A percentile compares a stretch with the other conserved stretches of the same genome.
Evolutionary conservation across 371 early-diverging fungal species (phyloP).

Genomic region (Actinomortierella ambigua): DNA sequence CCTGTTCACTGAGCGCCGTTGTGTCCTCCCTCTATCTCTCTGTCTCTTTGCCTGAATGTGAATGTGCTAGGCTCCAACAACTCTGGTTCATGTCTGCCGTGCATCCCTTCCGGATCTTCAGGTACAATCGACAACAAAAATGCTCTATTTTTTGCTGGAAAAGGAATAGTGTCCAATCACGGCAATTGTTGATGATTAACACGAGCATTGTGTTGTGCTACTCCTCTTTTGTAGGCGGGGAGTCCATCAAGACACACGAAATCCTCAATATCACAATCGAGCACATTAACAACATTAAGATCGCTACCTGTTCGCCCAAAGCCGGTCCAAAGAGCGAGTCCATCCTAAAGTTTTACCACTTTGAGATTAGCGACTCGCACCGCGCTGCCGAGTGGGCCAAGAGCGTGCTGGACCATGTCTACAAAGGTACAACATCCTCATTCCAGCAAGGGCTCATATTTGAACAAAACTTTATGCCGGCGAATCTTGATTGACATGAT

Average conservation of each 20-base stretch:
- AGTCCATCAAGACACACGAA: conserved; percentile 19
- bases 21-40: too few relatives aligned
- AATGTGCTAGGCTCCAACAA: too few relatives aligned
- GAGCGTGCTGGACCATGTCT: conserved; percentile 41
- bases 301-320: conserved; percentile 21
- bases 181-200: too few relatives aligned
- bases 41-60: too few relatives aligned
- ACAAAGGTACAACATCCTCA: conserved; percentile 20
- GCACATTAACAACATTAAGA: conserved; percentile 5
- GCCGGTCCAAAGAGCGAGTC: conserved; percentile 30
- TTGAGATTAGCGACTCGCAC: conserved; percentile 24
- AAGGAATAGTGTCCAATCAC: too few relatives aligned
- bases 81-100: too few relatives aligned
- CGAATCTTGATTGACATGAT: neutral
- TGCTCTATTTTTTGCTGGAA: too few relatives aligned
- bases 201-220: too few relatives aligned
- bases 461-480: neutral
- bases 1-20: too few relatives aligned
- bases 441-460: neutral
- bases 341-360: conserved; percentile 15
- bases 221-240: too few relatives aligned
- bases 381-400: conserved; percentile 25
- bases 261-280: conserved; percentile 32
- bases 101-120: too few relatives aligned
- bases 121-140: too few relatives aligned